Base-by-base conservation (phyloP, 2,329 filamentous ascomycete species). In the Alternaria consortialis region DNA sequence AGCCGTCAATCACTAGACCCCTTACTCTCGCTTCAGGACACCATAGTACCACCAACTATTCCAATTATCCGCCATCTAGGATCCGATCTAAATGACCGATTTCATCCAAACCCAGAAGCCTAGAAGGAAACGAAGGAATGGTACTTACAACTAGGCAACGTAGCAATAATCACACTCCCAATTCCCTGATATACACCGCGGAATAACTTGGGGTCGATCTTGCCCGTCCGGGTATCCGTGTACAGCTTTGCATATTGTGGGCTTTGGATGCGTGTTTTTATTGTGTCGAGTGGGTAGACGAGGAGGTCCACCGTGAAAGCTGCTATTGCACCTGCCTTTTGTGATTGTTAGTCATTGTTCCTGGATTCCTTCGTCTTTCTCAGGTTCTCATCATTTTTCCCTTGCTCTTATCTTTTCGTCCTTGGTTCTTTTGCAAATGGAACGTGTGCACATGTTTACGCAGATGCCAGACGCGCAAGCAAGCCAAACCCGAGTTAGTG, bases 201-300 rank as follows among this genome's bases (percentile, higher is more conserved):
- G 66, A 93, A 88, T 56, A 90, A 82, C 20, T 85, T 77, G 55
- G 84, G 82, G 44, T 84, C 86, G 32, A 87, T 78, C 1, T 83
- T 82, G 13, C 85, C 84, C 23, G 86, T 85, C 1, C 80, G 79
- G 15, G 84, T 83, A 80, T 89, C 80, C 70, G 84, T 86, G 74
- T 89, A 94, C 0, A 89, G 84, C 51, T 85, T 85, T 37, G 87
- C 81, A 79, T 93, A 95, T 70, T 93, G 87, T 12, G 88, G 89
- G 54, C 90, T 93, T 76, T 97, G 93, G 48, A 92, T 85, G 9
- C 93, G 87, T 7, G 93, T 97, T 77, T 97, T 97, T 71, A 97
- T 83, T 0, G 93, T 97, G 76, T 97, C 94, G 15, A 97, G 84
- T 0, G 93, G 94, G 72, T 95, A 97, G 36, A 97, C 87, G 15